These are phyloP conservation scores for Thermothelomyces thermophilus DNA, from an alignment of 2,329 filamentous ascomycete genomes.

Conservation along the genomic window DNA sequence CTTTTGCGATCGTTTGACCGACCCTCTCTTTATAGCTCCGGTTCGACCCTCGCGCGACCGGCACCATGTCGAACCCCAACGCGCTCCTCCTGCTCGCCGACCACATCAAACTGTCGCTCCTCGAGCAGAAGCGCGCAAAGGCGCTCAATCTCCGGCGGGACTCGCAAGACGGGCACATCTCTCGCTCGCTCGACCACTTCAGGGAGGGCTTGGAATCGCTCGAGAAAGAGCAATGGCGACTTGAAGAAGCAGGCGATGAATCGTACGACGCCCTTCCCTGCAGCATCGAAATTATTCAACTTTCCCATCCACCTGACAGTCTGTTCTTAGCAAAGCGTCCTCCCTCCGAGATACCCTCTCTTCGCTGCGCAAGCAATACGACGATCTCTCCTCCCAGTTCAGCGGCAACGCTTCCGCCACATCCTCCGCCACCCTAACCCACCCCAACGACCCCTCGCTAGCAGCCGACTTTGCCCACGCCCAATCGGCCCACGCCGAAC, in stretches of 20 bases:
- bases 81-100: slow-evolving; percentile 92
- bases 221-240: slow-evolving; percentile 55
- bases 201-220: slow-evolving; percentile 70
- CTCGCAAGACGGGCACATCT: slow-evolving; percentile 82
- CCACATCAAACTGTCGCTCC: slow-evolving; percentile 90
- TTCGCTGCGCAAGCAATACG: slow-evolving; percentile 65
- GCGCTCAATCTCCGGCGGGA: slow-evolving; percentile 71
- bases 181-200: slow-evolving; percentile 79
- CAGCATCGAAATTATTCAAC: neutral
- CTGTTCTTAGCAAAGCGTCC: slow-evolving; percentile 40
- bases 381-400: slow-evolving; percentile 75
- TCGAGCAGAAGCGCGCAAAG: slow-evolving; percentile 83
- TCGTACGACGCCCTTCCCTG: slow-evolving; percentile 39
- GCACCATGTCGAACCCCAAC: slow-evolving; percentile 50
- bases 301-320: neutral
- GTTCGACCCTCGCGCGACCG: neutral
- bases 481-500: slow-evolving; percentile 37
- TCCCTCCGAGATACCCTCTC: slow-evolving; percentile 57
- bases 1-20: too few relatives aligned
- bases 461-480: slow-evolving; percentile 60
- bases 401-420: slow-evolving; percentile 53
- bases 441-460: slow-evolving; percentile 59
- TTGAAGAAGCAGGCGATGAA: slow-evolving; percentile 59
- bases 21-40: too few relatives aligned
- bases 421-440: slow-evolving; percentile 45